Base-by-base conservation (phyloP, 345 rosid species). In the Rhodamnia argentea region DNA sequence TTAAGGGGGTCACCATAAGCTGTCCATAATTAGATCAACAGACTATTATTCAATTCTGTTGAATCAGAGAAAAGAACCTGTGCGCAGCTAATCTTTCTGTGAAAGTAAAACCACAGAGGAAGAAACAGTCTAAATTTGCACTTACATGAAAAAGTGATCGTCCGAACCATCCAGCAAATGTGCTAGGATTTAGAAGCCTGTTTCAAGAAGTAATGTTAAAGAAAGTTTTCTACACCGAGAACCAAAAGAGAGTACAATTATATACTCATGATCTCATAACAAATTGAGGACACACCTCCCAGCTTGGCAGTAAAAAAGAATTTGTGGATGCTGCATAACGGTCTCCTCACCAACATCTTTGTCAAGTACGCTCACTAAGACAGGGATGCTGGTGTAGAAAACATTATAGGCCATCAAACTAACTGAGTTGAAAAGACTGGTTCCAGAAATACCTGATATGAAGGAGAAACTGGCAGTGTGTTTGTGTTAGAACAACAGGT, bases 141-240 rank as follows among this genome's bases (percentile, higher is more conserved):
- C 98, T 92, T 88, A 95, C 98, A 92, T 96, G 99, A 87, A 95
- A 97, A 47, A 96, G 94, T 27, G 99, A 94, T 86, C 98, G 95
- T 52, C 99, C 99, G 91, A 97, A 97, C 99, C 99, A 97, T 76
- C 99, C 99, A 26, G 99, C 99, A 87, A 97, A 97, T 86, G 99
- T 95, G 92, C 99, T 95, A 51, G 99, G 99, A 92, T 97, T 97
- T 59, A 97, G 95, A 90, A 97, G 98, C 97, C 99, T 97, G 94
- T 52, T 29, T 51, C 40, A 59, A 84, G 59, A 55, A 76, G 29
- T 32, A 18, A 32, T 1, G 13, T 70, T 70, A 62, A 55, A n/a
- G 52, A 53, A 62, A 47, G 83, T 83, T 52, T 54, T 37, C 81
- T 5, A 24, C 24, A 18, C 24, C 7, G 13, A 70, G 42, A 85